These are phyloP conservation scores for Mycena polygramma DNA, from an alignment of 768 basidiomycete species.

Conservation along the genomic window DNA sequence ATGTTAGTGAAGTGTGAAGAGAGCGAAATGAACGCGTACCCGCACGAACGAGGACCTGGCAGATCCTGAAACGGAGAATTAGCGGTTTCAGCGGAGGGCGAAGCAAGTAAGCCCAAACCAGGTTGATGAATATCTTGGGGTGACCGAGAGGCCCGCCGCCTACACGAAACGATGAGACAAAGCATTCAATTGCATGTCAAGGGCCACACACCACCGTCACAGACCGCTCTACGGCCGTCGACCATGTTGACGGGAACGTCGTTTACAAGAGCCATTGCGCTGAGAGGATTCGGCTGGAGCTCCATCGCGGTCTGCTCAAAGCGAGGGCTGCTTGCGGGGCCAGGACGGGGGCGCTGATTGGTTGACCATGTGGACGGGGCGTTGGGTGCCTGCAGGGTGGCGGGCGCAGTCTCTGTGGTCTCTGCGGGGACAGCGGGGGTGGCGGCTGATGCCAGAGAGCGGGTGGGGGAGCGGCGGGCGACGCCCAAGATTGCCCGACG, in stretches of 20 bases:
- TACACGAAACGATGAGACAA: slow-evolving; percentile 47
- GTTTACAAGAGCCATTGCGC: slow-evolving; percentile 91
- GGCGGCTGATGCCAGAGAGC: slow-evolving; percentile 27
- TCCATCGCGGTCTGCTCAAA: slow-evolving; percentile 94
- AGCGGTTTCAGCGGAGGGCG: slow-evolving; percentile 10
- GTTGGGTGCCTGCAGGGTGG: slow-evolving; percentile 85
- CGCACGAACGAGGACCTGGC: slow-evolving; percentile 88
- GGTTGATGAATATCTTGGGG: slow-evolving; percentile 96
- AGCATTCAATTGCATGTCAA: background rate
- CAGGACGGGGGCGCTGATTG: slow-evolving; percentile 79
- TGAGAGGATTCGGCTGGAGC: slow-evolving; percentile 89
- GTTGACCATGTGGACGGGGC: slow-evolving; percentile 87
- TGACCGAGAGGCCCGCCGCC: slow-evolving; percentile 96
- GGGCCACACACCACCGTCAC: slow-evolving; percentile 89
- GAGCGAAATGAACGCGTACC: slow-evolving; percentile 66
- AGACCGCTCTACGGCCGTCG: slow-evolving; percentile 86
- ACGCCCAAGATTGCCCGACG: slow-evolving; percentile 21
- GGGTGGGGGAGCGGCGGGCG: slow-evolving; percentile 25
- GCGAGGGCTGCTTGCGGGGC: slow-evolving; percentile 72
- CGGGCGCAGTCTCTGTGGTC: slow-evolving; percentile 39
- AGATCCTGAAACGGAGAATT: slow-evolving; percentile 73
- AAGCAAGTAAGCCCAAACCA: slow-evolving; percentile 65
- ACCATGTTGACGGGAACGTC: slow-evolving; percentile 90
- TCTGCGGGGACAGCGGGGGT: slow-evolving; percentile 30
- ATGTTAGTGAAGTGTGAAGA: slow-evolving; percentile 29